Evolutionary conservation across 2,329 filamentous ascomycete genomes (phyloP).

Genomic region (Nannizziopsis arthrosporioides): DNA sequence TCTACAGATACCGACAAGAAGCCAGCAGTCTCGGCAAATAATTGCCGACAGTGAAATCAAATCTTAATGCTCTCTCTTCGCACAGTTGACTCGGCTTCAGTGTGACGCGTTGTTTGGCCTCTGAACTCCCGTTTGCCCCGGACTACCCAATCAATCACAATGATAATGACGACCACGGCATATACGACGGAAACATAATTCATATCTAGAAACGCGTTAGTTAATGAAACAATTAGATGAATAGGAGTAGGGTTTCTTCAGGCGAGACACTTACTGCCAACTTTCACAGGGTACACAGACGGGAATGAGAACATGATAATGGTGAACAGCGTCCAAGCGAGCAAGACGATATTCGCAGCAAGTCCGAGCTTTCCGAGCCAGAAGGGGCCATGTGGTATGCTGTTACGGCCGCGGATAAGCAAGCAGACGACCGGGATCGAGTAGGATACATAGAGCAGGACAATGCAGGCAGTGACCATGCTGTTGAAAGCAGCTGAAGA

Average conservation of each 20-base stretch:
- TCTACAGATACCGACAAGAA: no score
- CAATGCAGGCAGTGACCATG: conserved; percentile 37
- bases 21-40: neutral
- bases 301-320: conserved; percentile 39
- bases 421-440: conserved; percentile 38
- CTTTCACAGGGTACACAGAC: conserved; percentile 24
- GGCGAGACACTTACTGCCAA: conserved; percentile 24
- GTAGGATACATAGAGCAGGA: conserved; percentile 39
- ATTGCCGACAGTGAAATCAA: neutral
- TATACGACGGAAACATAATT: conserved; percentile 35
- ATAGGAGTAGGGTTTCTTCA: neutral
- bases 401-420: conserved; percentile 35
- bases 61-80: conserved; percentile 8
- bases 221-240: neutral
- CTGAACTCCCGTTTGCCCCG: conserved; percentile 24
- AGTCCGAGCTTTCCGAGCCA: conserved; percentile 37
- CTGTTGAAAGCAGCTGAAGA: conserved; percentile 34
- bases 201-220: conserved; percentile 24
- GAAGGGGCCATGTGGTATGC: conserved; percentile 38
- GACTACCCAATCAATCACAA: conserved; percentile 27
- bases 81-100: conserved; percentile 14
- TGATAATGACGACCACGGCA: conserved; percentile 25
- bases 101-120: conserved; percentile 19
- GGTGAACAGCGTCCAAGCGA: conserved; percentile 40
- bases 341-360: conserved; percentile 34